Conservation (phyloP, 1,139 yeast genomes). For the Candida neerlandica region DNA sequence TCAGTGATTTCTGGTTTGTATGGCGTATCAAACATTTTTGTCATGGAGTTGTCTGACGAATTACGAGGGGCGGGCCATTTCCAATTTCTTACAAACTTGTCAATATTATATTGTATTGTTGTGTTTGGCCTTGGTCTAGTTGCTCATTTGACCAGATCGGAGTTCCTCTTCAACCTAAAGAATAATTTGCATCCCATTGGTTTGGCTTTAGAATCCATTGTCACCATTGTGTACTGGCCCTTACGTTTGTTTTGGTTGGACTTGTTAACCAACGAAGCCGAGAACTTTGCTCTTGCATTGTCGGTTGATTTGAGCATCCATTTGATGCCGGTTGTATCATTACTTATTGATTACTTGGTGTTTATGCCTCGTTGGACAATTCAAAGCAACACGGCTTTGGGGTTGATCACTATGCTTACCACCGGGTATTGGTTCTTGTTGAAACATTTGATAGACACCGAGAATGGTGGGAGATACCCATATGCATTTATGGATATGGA, state of each 20-base stretch:
- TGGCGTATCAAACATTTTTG: conserved; percentile 27
- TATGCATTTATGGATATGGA: conserved; percentile 66
- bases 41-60: conserved; percentile 40
- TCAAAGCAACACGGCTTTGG: conserved; percentile 40
- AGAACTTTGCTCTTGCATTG: conserved; percentile 42
- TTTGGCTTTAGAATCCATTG: conserved; percentile 59
- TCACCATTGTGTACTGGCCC: conserved; percentile 68
- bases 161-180: conserved; percentile 29
- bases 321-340: conserved; percentile 55
- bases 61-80: conserved; percentile 60
- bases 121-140: conserved; percentile 45
- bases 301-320: conserved; percentile 59
- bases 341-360: conserved; percentile 55
- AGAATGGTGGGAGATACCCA: conserved; percentile 56
- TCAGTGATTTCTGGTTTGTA: conserved; percentile 34
- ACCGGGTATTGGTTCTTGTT: conserved; percentile 56
- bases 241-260: conserved; percentile 52
- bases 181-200: conserved; percentile 52
- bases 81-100: conserved; percentile 69
- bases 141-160: conserved; percentile 36
- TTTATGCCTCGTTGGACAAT: conserved; percentile 54
- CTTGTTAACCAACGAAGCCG: conserved; percentile 38
- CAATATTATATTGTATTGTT: conserved; percentile 50
- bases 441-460: conserved; percentile 47
- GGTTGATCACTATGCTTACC: conserved; percentile 41